Percentiles rank a stretch among this genome's conserved stretches.
Evolutionary conservation across 495 filamentous ascomycete species (phyloP).

Genomic region (Sordaria brevicollis): DNA sequence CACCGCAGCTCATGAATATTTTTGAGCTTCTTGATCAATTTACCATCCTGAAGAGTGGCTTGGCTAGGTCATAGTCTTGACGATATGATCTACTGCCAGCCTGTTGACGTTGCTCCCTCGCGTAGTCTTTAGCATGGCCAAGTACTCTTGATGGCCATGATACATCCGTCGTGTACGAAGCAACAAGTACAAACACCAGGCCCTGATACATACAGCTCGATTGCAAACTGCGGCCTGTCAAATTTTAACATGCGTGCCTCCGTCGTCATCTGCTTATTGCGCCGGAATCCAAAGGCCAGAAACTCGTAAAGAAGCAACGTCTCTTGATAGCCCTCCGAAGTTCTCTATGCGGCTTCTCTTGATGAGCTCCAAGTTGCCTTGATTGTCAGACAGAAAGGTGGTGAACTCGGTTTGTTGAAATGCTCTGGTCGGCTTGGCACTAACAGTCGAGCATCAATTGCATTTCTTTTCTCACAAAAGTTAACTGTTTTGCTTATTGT

Average conservation of each 20-base stretch:
- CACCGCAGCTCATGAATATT: neutral
- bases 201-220: neutral
- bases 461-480: neutral
- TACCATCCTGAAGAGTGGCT: neutral
- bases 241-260: neutral
- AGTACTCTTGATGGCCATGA: neutral
- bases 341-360: neutral
- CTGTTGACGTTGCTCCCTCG: neutral
- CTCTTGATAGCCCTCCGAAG: neutral
- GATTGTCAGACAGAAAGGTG: neutral
- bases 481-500: neutral
- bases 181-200: neutral
- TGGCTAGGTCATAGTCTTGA: neutral
- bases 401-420: no score
- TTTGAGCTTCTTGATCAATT: neutral
- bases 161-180: neutral
- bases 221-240: neutral
- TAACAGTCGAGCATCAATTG: neutral
- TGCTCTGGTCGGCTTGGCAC: neutral
- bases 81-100: neutral
- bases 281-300: neutral
- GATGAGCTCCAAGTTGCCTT: neutral
- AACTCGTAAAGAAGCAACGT: neutral
- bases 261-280: neutral
- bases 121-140: neutral